Conservation (phyloP, 805 yeast genomes). For the Starmerella riodocensis region DNA sequence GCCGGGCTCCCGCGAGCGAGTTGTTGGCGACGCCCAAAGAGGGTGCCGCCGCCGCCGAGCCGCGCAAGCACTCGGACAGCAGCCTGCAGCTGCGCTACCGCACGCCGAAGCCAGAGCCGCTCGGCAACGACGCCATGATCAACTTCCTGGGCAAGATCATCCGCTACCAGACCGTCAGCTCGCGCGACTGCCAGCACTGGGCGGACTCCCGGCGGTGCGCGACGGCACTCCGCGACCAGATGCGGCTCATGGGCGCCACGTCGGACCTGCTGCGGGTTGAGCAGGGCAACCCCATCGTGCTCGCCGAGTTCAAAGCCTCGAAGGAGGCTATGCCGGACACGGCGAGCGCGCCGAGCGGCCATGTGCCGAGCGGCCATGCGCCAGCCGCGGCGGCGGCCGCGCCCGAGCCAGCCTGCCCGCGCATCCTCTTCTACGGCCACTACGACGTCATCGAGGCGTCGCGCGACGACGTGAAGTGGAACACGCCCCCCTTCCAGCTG, state of each 20-base stretch:
- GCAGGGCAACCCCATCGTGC: constrained; percentile 75
- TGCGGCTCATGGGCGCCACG: constrained; percentile 50
- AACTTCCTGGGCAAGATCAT: constrained; percentile 48
- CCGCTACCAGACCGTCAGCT: constrained; percentile 65
- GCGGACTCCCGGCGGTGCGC: constrained; percentile 84
- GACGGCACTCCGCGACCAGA: constrained; percentile 47
- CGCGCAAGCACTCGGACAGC: not conserved
- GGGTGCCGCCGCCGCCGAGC: not conserved
- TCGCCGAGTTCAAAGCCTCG: constrained; percentile 44
- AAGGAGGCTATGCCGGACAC: not conserved
- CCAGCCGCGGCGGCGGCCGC: not conserved
- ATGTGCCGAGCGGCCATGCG: too few species aligned
- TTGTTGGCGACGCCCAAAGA: not conserved
- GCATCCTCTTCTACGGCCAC: constrained; percentile 85
- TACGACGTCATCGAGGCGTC: constrained; percentile 85
- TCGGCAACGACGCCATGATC: constrained; percentile 51
- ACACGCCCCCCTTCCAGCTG: constrained; percentile 62
- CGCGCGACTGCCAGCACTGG: constrained; percentile 49
- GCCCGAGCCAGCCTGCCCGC: constrained; percentile 20
- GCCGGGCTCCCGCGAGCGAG: too few species aligned
- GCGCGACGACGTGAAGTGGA: constrained; percentile 42
- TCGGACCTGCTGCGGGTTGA: constrained; percentile 59
- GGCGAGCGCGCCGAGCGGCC: too few species aligned
- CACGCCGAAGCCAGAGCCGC: constrained; percentile 18
- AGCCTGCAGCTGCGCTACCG: constrained; percentile 5